Conservation (phyloP, 2,329 filamentous ascomycete species). For the Didymella sp. region DNA sequence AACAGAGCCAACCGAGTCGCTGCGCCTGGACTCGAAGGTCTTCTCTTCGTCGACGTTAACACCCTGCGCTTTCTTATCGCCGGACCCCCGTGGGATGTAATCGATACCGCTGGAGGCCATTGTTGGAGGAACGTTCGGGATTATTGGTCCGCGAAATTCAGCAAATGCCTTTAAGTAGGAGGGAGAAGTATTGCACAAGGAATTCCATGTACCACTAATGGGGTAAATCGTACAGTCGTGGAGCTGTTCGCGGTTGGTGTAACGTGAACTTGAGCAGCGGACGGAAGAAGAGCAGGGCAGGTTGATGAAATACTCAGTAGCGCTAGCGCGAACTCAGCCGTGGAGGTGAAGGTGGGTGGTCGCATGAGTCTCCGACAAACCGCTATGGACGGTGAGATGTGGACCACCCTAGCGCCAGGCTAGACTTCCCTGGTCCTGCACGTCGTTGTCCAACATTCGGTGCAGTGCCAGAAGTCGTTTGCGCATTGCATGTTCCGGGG, state of each 20-base stretch:
- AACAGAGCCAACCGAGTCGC: constrained; percentile 36
- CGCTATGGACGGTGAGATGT: constrained; percentile 12
- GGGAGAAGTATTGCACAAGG: constrained; percentile 42
- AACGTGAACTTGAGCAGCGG: constrained; percentile 11
- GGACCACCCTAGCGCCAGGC: constrained; percentile 15
- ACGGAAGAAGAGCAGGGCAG: constrained; percentile 27
- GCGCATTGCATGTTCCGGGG: not conserved
- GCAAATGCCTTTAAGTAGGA: constrained; percentile 45
- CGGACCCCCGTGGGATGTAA: constrained; percentile 26
- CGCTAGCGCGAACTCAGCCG: constrained; percentile 27
- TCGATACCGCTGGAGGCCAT: constrained; percentile 49
- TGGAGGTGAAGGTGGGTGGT: constrained; percentile 11
- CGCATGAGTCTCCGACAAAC: constrained; percentile 22
- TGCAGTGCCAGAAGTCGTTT: not conserved
- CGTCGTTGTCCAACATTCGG: constrained; percentile 1
- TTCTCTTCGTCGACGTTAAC: constrained; percentile 38
- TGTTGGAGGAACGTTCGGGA: constrained; percentile 8
- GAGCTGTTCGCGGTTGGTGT: constrained; percentile 21
- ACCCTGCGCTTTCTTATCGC: constrained; percentile 20
- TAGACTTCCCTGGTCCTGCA: constrained; percentile 10
- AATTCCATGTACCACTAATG: constrained; percentile 42
- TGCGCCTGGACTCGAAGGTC: constrained; percentile 32
- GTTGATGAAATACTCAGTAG: constrained; percentile 31
- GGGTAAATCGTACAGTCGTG: constrained; percentile 6
- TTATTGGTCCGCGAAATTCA: constrained; percentile 23